These are phyloP conservation scores for Saposhnikovia divaricata DNA, from an alignment of 129 eudicot genomes.

Conservation along the genomic window DNA sequence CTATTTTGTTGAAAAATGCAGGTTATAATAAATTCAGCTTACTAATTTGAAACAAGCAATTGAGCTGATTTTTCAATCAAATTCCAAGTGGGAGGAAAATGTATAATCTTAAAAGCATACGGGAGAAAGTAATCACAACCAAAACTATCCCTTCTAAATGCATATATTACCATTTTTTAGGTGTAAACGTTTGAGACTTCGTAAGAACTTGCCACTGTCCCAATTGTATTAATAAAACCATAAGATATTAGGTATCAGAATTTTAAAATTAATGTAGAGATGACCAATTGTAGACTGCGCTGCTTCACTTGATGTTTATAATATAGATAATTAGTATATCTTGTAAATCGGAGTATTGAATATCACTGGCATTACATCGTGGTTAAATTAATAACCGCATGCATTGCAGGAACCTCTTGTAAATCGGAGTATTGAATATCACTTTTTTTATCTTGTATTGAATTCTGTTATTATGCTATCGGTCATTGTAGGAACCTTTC, in stretches of 20 bases:
- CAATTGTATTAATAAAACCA: neutral
- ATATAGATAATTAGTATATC: neutral
- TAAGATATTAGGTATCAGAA: neutral
- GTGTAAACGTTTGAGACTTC: neutral
- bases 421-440: too few relatives aligned
- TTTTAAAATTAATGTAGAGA: neutral
- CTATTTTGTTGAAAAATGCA: too few relatives aligned
- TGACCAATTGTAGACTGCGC: neutral
- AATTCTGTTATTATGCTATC: neutral
- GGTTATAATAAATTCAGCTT: too few relatives aligned
- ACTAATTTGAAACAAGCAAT: neutral
- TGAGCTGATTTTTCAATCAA: neutral
- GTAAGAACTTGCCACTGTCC: neutral
- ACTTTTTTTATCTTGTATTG: neutral
- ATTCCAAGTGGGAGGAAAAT: neutral
- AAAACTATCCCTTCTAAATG: neutral
- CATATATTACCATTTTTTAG: neutral
- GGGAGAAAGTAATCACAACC: neutral
- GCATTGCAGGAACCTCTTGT: too few relatives aligned
- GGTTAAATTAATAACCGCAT: neutral
- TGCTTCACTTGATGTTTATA: neutral
- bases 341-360: neutral
- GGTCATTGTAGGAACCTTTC: slow-evolving; percentile 53
- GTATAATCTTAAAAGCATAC: neutral
- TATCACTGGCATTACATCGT: neutral